Evolutionary conservation across 805 yeast genomes (phyloP), one percentile per base, ranked within the genome.

Genomic region (Brettanomyces bruxellensis): DNA sequence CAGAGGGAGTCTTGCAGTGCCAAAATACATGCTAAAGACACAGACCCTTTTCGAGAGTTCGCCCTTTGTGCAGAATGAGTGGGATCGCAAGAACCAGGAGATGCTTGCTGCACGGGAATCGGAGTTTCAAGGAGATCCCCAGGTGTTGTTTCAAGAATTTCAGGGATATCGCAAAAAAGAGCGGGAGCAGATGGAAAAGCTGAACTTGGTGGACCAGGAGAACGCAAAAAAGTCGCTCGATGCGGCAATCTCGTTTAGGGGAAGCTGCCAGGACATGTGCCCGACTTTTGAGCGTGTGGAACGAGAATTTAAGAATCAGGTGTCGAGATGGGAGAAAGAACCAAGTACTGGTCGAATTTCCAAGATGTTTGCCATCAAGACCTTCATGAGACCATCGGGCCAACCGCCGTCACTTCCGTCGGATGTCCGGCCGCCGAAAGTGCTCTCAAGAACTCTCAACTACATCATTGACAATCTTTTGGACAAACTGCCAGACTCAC

Each of bases 401-500:
- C 96, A 93, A 55, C 95, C 96, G 1, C 98, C 97, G 2, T 95
- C 98, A 3, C 68, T 93, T 48, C 99, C 99, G 0, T 88, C 97
- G 1, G 99, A 93, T 61, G 99, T 93, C 3, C 73, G 99, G 50
- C 96, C 99, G 1, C 99, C 99, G 0, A 75, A 73, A 46, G 70
- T 90, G 1, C 65, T 93, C 38, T 73, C 72, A 11, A 57, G 70
- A 34, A 82, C 97, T 0, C 65, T 93, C 49, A 72, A 84, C 49
- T 87, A 86, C 60, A 71, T 93, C 34, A 75, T 87, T 6, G 79
- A 79, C 18, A 73, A 78, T 38, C 63, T 84, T 1, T 62, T 91
- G 12, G 76, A 76, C 0, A 70, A 77, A 36, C 67, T 91, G 24
- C 97, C 98, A 0, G 86, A 83, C 9, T 73, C 90, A 1, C 98